Evolutionary conservation across 768 basidiomycete genomes (phyloP), one percentile per base, ranked within the genome.

Genomic region (Russula sp.): DNA sequence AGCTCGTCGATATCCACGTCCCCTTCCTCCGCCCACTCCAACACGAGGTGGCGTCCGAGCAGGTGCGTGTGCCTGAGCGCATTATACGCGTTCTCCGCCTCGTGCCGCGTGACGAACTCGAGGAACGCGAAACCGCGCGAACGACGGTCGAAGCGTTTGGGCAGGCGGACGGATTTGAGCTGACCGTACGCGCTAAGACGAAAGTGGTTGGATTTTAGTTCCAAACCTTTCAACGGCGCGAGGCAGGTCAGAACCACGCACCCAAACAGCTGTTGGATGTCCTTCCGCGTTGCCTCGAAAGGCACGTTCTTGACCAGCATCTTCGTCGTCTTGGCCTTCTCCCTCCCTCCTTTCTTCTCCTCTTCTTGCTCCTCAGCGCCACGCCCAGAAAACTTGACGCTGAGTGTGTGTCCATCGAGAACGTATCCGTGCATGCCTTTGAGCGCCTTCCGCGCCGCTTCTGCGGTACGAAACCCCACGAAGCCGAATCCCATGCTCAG

Each of bases 281-380:
- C 97, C 76, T 90, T 94, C 79, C 89, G 92, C 48, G 88, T 88
- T 50, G 89, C 92, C 74, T 99, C 97, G 77, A 99, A 99, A 45
- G 97, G 94, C 58, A 98, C 82, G 70, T 99, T 99, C 84, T 98
- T 98, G 68, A 98, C 93, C 55, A 98, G 85, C 82, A 98, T 87
- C 84, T 98, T 98, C 66, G 94, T 90, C 65, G 89, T 88, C 62
- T 83, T 86, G 35, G 76, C 73, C 9, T 67, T 67, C 16, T 68
- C 76, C 31, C 71, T 74, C 60, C 73, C 77, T 37, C 71, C 77
- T 16, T 69, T 72, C 49, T 75, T 76, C 54, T 68, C 73, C 54
- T 68, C 73, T 65, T 73, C 77, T 55, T 83, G 84, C 40, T 85
- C 89, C 45, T 84, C 85, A 9, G 71, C 73, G 0, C 92, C 93